Base-by-base conservation (phyloP, 139 green algal species). In the Micractinium conductrix region DNA sequence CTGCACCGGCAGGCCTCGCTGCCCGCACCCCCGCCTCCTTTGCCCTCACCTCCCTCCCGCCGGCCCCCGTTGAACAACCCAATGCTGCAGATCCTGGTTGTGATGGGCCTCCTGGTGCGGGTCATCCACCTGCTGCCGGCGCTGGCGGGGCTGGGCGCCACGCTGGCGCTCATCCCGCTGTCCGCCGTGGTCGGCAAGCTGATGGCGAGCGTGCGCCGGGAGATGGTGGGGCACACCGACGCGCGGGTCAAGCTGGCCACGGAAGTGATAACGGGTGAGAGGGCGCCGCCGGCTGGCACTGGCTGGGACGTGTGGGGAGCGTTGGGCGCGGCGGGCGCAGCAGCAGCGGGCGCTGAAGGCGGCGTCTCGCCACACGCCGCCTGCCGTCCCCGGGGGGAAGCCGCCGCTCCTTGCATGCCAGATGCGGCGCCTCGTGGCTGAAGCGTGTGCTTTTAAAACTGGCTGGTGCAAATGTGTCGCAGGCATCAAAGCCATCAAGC, bases 401-500 rank as follows among this genome's bases (percentile, higher is more conserved):
- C n/a, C n/a, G n/a, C n/a, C n/a, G n/a, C n/a, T n/a, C n/a, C n/a
- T n/a, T n/a, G n/a, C n/a, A n/a, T n/a, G n/a, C n/a, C n/a, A n/a
- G n/a, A n/a, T n/a, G n/a, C n/a, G n/a, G n/a, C n/a, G n/a, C n/a
- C n/a, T n/a, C n/a, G n/a, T n/a, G n/a, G n/a, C n/a, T n/a, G n/a
- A n/a, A n/a, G n/a, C n/a, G n/a, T n/a, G n/a, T n/a, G n/a, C n/a
- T n/a, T n/a, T n/a, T n/a, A n/a, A n/a, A n/a, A n/a, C n/a, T n/a
- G n/a, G n/a, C n/a, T n/a, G n/a, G n/a, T n/a, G n/a, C n/a, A n/a
- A n/a, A n/a, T n/a, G 0, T 38, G 19, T 58, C 33, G 10, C 82
- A 89, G 94, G 94, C 71, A 96, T 98, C 83, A 95, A 96, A 85
- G 95, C 95, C 73, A 98, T 98, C 90, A 98, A 98, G 92, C 93